phyloP scores from a whole-genome alignment of 2,329 filamentous ascomycete genomes.

The Alternaria tenuissima region DNA sequence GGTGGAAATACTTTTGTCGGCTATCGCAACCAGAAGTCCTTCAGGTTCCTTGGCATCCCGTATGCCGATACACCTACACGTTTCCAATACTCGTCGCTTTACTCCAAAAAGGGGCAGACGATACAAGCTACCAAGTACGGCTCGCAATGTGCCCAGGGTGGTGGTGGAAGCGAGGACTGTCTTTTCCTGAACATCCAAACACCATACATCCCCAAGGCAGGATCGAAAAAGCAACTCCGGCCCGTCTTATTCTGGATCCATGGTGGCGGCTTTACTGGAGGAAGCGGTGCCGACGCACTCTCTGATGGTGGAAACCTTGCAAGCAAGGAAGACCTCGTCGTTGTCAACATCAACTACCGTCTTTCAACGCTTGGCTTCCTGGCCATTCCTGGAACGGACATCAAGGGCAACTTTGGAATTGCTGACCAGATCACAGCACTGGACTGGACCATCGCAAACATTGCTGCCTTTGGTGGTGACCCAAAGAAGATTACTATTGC shows the following conservation, averaged over 20 bases:
- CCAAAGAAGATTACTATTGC: slow-evolving; percentile 57
- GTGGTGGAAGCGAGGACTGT: slow-evolving; percentile 57
- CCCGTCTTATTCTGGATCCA: slow-evolving; percentile 63
- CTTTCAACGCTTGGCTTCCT: slow-evolving; percentile 66
- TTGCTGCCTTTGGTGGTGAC: slow-evolving; percentile 59
- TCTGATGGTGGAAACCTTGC: slow-evolving; percentile 65
- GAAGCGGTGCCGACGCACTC: slow-evolving; percentile 48
- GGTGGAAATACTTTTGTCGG: slow-evolving; percentile 59
- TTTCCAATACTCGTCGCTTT: slow-evolving; percentile 58
- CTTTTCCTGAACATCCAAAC: slow-evolving; percentile 61
- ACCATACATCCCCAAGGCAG: slow-evolving; percentile 47
- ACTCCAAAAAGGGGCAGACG: slow-evolving; percentile 55
- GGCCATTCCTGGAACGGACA: slow-evolving; percentile 62
- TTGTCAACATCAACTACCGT: slow-evolving; percentile 69
- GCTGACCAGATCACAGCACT: slow-evolving; percentile 62
- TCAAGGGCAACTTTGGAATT: slow-evolving; percentile 64
- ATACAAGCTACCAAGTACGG: slow-evolving; percentile 59
- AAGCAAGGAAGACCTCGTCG: slow-evolving; percentile 66
- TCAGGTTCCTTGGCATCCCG: slow-evolving; percentile 57
- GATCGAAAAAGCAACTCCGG: slow-evolving; percentile 51
- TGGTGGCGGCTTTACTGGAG: slow-evolving; percentile 65
- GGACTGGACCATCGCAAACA: slow-evolving; percentile 58
- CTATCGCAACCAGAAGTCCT: slow-evolving; percentile 62
- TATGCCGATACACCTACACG: slow-evolving; percentile 56
- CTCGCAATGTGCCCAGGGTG: slow-evolving; percentile 54